Base-by-base conservation (phyloP, 169 alveolate genomes). In the Plasmodium billcollinsi region DNA sequence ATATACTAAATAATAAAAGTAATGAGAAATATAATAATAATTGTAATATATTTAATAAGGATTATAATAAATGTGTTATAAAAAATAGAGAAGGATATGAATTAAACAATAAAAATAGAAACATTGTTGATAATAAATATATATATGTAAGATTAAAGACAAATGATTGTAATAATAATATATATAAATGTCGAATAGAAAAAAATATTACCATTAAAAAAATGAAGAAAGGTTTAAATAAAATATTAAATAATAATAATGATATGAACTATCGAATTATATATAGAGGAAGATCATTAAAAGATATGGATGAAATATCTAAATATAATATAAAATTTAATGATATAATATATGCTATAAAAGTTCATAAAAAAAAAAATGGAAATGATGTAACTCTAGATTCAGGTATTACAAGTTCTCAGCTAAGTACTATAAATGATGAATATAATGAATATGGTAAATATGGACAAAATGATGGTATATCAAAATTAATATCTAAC, bases 321-420 rank as follows among this genome's bases (percentile, higher is more conserved):
- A 71, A 83, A 15, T 71, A 83, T 62, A 70, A 83, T 29, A 70
- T 83, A 50, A 67, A 20, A 29, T 83, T 83, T 83, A 71, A 83
- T 83, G 91, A 83, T 47, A 56, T 71, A 21, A 43, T 83, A 11
- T 83, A 83, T 73, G 91, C 73, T 18, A 83, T 83, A 20, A 83
- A 49, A 45, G 20, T 83, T 2, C 21, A 70, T 50, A 71, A 20
- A 33, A 71, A 71, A 24, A 70, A 20, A 21, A 83, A 58, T 58
- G 91, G 85, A 70, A 83, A 71, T 26, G 86, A 71, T 50, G 73
- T 56, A 15, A 56, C 73, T 5, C 39, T 83, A n/a, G 91, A 83
- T 70, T 67, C 91, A 20, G 91, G 91, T 54, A 83, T 83, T 6
- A 83, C 86, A 29, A 83, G 91, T 47, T 83, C 91, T 3, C 91